Base-by-base conservation (phyloP, 2,329 filamentous ascomycete genomes). In the Trichoderma afroharzianum region DNA sequence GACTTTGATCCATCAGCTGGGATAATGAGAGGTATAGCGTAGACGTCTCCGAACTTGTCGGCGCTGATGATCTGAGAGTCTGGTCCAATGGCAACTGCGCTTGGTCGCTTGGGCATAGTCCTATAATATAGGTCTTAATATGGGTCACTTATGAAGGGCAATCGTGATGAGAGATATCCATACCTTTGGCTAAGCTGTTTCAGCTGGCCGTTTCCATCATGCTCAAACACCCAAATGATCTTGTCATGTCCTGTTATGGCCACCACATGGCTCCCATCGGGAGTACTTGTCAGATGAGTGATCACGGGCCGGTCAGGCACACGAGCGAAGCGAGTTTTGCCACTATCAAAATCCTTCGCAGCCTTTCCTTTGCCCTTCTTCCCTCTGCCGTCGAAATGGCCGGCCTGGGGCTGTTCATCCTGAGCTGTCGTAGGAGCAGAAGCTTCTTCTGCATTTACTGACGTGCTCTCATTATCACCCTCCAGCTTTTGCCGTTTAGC, bases 41-140 rank as follows among this genome's bases (percentile, higher is more conserved):
- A 98, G 73, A 98, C 95, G 80, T 99, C 96, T 75, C 96, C 96
- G 78, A 98, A 98, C 81, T 99, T 99, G 84, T 99, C 96, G 67
- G 90, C 95, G 73, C 89, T 90, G 71, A 98, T 82, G 74, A 99
- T 93, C 9, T 90, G 92, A 57, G 86, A 85, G 78, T 95, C 91
- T 50, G 88, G 84, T 8, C 92, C 90, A 67, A 98, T 82, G 66
- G 87, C 83, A 71, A 98, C 84, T 43, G 92, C 90, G 78, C 91
- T 95, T 14, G 95, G 94, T 43, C 94, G 90, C 83, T 98, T 98
- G 50, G 94, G 93, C 92, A 98, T 97, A 72, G 83, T 83, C 81
- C 94, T 95, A 72, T 8, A 39, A 83, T 70, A 59, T 4, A 43
- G 18, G 28, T 36, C 3, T 68, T 26, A 68, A 39, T 30, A 61